These are phyloP conservation scores for Podosphaera fusca DNA, from an alignment of 2,329 filamentous ascomycete species.

Conservation along the genomic window DNA sequence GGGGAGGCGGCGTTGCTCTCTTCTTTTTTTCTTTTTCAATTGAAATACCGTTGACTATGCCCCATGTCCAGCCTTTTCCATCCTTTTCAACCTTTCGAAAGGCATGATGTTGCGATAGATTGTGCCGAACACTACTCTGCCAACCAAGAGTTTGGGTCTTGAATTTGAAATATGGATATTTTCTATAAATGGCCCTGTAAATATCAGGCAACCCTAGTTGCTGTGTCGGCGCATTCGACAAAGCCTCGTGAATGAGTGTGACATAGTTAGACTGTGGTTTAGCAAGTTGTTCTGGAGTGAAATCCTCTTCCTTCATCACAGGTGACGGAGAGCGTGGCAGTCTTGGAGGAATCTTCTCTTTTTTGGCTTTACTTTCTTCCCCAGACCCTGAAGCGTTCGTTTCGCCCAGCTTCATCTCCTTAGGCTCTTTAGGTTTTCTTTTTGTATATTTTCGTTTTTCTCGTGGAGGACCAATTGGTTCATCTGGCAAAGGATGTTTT, in stretches of 20 bases:
- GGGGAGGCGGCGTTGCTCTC: slow-evolving; percentile 18
- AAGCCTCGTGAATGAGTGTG: slow-evolving; percentile 31
- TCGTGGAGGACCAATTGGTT: slow-evolving; percentile 26
- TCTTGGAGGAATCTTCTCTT: slow-evolving; percentile 22
- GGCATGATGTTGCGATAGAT: slow-evolving; percentile 31
- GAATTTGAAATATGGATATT: slow-evolving; percentile 34
- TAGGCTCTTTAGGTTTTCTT: slow-evolving; percentile 31
- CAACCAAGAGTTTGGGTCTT: slow-evolving; percentile 29
- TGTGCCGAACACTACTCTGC: slow-evolving; percentile 40
- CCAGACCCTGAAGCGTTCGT: slow-evolving; percentile 29
- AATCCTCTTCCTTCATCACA: slow-evolving; percentile 26
- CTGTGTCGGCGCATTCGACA: slow-evolving; percentile 24
- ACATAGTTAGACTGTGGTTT: slow-evolving; percentile 38
- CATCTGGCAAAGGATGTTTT: slow-evolving; percentile 37
- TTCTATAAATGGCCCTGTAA: slow-evolving; percentile 32
- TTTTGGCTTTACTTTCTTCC: slow-evolving; percentile 33
- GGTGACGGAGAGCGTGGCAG: slow-evolving; percentile 26
- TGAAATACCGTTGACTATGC: slow-evolving; percentile 26
- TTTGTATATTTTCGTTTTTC: slow-evolving; percentile 47
- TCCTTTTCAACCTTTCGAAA: slow-evolving; percentile 28
- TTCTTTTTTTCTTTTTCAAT: slow-evolving; percentile 33
- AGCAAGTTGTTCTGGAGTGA: slow-evolving; percentile 51
- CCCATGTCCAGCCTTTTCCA: slow-evolving; percentile 34
- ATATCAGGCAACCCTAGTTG: slow-evolving; percentile 35
- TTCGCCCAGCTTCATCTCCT: slow-evolving; percentile 20